phyloP scores from a whole-genome alignment of 495 filamentous ascomycete genomes.

The Parathielavia appendiculata region DNA sequence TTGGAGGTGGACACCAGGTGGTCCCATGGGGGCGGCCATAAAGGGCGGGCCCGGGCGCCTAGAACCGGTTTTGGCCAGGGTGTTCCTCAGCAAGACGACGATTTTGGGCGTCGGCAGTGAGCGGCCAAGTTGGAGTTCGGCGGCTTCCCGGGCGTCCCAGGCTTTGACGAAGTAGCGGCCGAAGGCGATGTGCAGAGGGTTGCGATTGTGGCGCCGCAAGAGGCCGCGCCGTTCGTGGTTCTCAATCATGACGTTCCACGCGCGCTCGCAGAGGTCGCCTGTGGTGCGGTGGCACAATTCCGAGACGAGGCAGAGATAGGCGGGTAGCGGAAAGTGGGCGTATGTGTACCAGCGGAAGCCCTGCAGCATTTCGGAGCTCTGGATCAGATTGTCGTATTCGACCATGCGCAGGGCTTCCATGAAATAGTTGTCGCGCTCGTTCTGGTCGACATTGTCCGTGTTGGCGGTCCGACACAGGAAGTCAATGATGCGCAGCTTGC shows the following conservation, averaged over 20 bases:
- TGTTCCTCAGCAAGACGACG: slow-evolving; percentile 38
- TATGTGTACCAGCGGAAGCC: slow-evolving; percentile 51
- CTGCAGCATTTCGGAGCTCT: slow-evolving; percentile 39
- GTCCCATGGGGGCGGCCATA: background rate
- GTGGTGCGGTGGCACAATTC: slow-evolving; percentile 45
- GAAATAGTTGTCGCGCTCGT: slow-evolving; percentile 43
- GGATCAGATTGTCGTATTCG: slow-evolving; percentile 50
- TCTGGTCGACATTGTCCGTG: slow-evolving; percentile 28
- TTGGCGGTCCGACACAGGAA: slow-evolving; percentile 28
- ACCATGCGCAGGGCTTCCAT: slow-evolving; percentile 47
- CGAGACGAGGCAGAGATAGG: slow-evolving; percentile 48
- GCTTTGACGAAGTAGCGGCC: slow-evolving; percentile 48
- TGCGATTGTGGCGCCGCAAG: slow-evolving; percentile 39
- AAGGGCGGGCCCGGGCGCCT: slow-evolving; percentile 16
- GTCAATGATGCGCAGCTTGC: slow-evolving; percentile 43
- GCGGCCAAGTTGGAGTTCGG: slow-evolving; percentile 40
- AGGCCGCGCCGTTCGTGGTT: slow-evolving; percentile 44
- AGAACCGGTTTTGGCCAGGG: slow-evolving; percentile 18
- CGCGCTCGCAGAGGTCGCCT: slow-evolving; percentile 48
- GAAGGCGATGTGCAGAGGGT: slow-evolving; percentile 49
- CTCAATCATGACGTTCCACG: slow-evolving; percentile 47
- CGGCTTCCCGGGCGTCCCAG: slow-evolving; percentile 48
- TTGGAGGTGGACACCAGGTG: background rate
- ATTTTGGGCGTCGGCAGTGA: slow-evolving; percentile 38
- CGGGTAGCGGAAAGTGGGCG: slow-evolving; percentile 49